Conservation (phyloP, 192 early-diverging fungal species). For the Linnemannia hyalina region DNA sequence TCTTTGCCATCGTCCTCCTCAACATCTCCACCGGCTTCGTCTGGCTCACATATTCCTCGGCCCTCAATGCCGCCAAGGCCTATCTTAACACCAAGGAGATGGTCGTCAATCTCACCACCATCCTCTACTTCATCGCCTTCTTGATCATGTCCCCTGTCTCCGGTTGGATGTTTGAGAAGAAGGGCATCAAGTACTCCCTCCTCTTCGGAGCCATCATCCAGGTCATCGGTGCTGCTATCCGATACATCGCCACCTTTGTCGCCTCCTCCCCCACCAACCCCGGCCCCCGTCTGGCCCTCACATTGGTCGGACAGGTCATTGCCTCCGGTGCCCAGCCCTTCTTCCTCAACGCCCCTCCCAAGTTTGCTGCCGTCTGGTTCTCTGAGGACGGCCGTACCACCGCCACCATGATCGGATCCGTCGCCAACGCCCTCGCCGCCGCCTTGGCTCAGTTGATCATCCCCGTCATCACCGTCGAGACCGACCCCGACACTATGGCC, state of each 20-base stretch:
- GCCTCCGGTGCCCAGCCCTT: slow-evolving; percentile 66
- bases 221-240: slow-evolving; percentile 61
- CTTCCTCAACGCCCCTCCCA: slow-evolving; percentile 67
- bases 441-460: slow-evolving; percentile 65
- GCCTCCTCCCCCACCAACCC: slow-evolving; percentile 28
- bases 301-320: slow-evolving; percentile 64
- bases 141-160: slow-evolving; percentile 59
- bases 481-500: slow-evolving; percentile 32
- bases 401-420: slow-evolving; percentile 64
- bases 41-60: slow-evolving; percentile 65
- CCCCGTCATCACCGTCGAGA: slow-evolving; percentile 54
- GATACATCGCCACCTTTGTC: slow-evolving; percentile 60
- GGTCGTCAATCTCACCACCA: slow-evolving; percentile 60
- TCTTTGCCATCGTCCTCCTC: slow-evolving; percentile 60
- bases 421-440: slow-evolving; percentile 63
- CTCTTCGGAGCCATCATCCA: slow-evolving; percentile 59
- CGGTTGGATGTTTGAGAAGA: slow-evolving; percentile 59
- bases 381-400: slow-evolving; percentile 60
- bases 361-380: slow-evolving; percentile 71
- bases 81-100: slow-evolving; percentile 52
- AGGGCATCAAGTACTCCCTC: slow-evolving; percentile 58
- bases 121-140: slow-evolving; percentile 59
- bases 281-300: slow-evolving; percentile 56
- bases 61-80: slow-evolving; percentile 46
- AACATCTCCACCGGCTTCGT: slow-evolving; percentile 63